phyloP scores from a whole-genome alignment of 192 early-diverging fungal species.

The Coemansia sp. region DNA sequence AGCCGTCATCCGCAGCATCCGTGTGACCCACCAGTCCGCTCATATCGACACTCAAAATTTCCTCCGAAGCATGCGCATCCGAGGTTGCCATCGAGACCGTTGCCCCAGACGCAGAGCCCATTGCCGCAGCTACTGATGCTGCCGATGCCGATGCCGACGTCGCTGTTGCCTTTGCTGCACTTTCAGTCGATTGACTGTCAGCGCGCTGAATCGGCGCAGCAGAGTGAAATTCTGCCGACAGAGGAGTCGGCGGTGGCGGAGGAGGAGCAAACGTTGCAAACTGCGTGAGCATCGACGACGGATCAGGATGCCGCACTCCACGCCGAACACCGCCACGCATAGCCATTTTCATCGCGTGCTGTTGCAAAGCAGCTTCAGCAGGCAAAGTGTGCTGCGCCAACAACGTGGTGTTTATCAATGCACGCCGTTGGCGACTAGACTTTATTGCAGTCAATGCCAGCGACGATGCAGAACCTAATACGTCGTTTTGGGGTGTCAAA shows the following conservation, averaged over 20 bases:
- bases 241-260: constrained; percentile 23
- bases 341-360: constrained; percentile 14
- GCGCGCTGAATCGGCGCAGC: no score
- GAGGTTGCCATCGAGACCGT: no score
- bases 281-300: no score
- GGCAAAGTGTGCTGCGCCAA: constrained; percentile 46
- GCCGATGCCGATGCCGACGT: constrained; percentile 3
- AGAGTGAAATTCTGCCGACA: neutral
- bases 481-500: constrained; percentile 15
- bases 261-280: neutral
- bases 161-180: no score
- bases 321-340: constrained; percentile 9
- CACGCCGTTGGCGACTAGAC: constrained; percentile 41
- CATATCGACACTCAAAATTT: neutral
- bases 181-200: no score
- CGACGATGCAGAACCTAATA: constrained; percentile 27
- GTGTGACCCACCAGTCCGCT: neutral
- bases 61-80: neutral
- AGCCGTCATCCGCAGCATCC: constrained; percentile 15
- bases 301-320: neutral
- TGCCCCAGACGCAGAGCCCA: neutral
- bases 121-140: neutral
- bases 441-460: constrained; percentile 47
- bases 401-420: constrained; percentile 42
- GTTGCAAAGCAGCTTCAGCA: constrained; percentile 16